Conservation (phyloP, 371 early-diverging fungal species). For the Nematocida ausubeli region DNA sequence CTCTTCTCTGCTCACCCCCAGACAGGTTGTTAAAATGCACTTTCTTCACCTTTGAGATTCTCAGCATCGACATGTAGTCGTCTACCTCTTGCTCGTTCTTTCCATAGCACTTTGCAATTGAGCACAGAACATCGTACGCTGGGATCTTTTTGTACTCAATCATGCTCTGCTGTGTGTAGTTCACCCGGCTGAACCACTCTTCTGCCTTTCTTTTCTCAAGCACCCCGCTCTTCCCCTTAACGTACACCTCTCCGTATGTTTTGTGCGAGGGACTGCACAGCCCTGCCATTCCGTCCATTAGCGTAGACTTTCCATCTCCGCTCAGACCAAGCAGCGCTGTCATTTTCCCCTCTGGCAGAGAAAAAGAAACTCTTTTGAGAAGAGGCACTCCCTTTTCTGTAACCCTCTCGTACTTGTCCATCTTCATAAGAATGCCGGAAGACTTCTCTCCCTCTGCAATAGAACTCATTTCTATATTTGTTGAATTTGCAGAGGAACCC, state of each 20-base stretch:
- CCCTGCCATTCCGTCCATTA: conserved; percentile 67
- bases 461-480: no score
- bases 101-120: conserved; percentile 8
- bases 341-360: conserved; percentile 3
- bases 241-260: conserved; percentile 69
- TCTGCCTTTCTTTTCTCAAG: conserved; percentile 19
- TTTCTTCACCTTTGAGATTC: neutral
- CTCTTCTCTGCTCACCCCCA: conserved; percentile 22
- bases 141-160: conserved; percentile 7
- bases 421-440: neutral
- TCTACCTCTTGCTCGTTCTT: neutral
- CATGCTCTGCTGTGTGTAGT: neutral
- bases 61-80: neutral
- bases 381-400: neutral
- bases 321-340: conserved; percentile 73
- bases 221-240: conserved; percentile 49
- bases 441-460: neutral
- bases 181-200: conserved; percentile 1
- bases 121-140: neutral
- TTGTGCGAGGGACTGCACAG: conserved; percentile 70
- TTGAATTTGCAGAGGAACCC: neutral
- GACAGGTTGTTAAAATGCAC: conserved; percentile 13
- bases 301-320: conserved; percentile 70
- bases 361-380: conserved; percentile 12
- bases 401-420: neutral